Conservation (phyloP, 169 alveolate species). For the Theileria orientalis region DNA sequence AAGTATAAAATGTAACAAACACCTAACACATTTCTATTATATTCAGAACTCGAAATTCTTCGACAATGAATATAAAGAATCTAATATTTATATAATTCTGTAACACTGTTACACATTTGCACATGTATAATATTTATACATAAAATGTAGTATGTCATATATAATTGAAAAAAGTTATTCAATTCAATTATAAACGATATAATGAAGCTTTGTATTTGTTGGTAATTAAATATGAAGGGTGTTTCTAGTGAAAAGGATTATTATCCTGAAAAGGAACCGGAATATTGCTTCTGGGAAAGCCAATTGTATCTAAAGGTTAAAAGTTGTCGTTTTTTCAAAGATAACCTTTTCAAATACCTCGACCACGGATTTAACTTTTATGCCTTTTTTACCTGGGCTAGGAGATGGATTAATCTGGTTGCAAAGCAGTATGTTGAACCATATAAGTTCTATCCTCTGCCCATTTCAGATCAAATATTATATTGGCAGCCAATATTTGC, state of each 20-base stretch:
- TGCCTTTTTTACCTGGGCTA: slow-evolving; percentile 35
- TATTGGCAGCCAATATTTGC: slow-evolving; percentile 47
- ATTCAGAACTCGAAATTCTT: no score
- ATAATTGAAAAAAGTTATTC: no score
- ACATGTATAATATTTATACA: no score
- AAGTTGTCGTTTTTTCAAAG: neutral
- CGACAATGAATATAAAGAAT: no score
- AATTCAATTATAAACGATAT: no score
- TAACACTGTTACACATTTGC: no score
- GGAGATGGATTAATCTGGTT: slow-evolving; percentile 27
- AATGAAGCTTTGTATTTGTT: neutral
- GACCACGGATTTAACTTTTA: slow-evolving; percentile 19
- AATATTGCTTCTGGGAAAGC: slow-evolving; percentile 12
- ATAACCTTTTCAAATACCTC: neutral
- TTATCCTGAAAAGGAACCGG: neutral
- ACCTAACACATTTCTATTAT: no score
- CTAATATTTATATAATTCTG: no score
- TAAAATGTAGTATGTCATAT: no score
- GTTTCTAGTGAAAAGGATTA: no score
- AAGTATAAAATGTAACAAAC: no score
- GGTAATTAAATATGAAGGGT: no score
- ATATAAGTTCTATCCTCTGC: slow-evolving; percentile 34
- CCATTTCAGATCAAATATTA: slow-evolving; percentile 38
- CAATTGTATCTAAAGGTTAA: neutral
- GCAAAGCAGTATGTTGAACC: slow-evolving; percentile 19